phyloP scores from a whole-genome alignment of 78 protist species.

The Emiliania huxleyi region DNA sequence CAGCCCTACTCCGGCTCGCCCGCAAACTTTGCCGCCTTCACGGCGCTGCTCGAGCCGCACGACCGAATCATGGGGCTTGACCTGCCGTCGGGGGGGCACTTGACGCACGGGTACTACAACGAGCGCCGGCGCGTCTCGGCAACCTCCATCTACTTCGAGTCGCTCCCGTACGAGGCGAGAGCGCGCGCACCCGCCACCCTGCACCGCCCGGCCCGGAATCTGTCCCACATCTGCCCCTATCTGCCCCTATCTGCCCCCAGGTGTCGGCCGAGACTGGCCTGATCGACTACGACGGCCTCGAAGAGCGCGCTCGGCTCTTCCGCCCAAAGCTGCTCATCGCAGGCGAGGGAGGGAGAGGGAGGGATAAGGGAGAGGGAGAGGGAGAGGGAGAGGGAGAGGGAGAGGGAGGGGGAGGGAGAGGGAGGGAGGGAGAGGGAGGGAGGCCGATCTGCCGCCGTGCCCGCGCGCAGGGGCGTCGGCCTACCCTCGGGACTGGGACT shows the following conservation, averaged over 20 bases:
- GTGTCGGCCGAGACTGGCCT: constrained; percentile 56
- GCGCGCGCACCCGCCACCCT: no score
- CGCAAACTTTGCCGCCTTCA: constrained; percentile 81
- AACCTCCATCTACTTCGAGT: constrained; percentile 76
- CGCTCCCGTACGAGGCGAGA: constrained; percentile 80
- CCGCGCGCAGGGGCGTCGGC: no score
- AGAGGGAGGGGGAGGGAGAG: no score
- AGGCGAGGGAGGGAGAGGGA: no score
- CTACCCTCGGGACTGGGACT: constrained; percentile 79
- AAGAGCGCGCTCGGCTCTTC: constrained; percentile 67
- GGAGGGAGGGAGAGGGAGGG: no score
- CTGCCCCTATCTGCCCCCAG: no score
- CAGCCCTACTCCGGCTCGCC: constrained; percentile 81
- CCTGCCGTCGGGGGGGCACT: constrained; percentile 81
- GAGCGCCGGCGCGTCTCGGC: constrained; percentile 58
- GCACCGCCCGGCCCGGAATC: no score
- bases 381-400: no score
- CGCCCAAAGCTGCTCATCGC: constrained; percentile 81
- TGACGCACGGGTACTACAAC: constrained; percentile 77
- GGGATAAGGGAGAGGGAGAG: no score
- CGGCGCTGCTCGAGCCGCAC: constrained; percentile 76
- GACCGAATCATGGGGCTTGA: constrained; percentile 90
- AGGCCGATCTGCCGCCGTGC: no score
- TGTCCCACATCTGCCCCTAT: no score
- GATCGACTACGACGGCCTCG: constrained; percentile 76